Percentiles rank a stretch among this genome's conserved stretches.
phyloP scores from a whole-genome alignment of 1,284 basidiomycete species.

The Xerocomus cyaneibrunnescens region DNA sequence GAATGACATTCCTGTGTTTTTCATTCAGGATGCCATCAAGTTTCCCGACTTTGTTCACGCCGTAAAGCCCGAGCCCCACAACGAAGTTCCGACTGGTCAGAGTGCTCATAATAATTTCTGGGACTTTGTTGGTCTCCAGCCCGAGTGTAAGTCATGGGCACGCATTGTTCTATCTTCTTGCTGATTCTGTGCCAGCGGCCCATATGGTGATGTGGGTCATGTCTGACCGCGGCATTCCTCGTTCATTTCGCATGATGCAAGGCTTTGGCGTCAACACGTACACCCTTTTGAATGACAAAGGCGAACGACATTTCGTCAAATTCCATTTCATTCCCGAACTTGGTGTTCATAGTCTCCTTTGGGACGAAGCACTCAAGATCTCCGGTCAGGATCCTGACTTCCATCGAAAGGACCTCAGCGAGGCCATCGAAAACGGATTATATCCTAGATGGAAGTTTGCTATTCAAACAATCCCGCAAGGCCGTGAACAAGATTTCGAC shows the following conservation, averaged over 20 bases:
- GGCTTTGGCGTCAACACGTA: slow-evolving; percentile 85
- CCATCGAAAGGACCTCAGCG: slow-evolving; percentile 76
- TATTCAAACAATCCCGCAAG: slow-evolving; percentile 71
- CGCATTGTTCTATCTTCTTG: background rate
- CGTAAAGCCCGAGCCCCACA: slow-evolving; percentile 78
- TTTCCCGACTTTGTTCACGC: slow-evolving; percentile 84
- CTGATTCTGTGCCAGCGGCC: slow-evolving; percentile 45
- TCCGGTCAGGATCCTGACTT: slow-evolving; percentile 81
- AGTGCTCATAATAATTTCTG: slow-evolving; percentile 82
- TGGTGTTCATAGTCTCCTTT: slow-evolving; percentile 78
- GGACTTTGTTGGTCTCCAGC: slow-evolving; percentile 72
- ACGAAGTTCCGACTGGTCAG: slow-evolving; percentile 66
- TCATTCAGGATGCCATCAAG: slow-evolving; percentile 83
- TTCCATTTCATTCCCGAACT: slow-evolving; percentile 83
- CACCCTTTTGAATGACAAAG: slow-evolving; percentile 64
- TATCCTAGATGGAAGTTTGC: slow-evolving; percentile 76
- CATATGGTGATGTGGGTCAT: slow-evolving; percentile 85
- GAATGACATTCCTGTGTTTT: slow-evolving; percentile 79
- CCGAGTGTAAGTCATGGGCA: slow-evolving; percentile 47
- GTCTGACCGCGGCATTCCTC: slow-evolving; percentile 79
- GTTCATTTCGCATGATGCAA: slow-evolving; percentile 84
- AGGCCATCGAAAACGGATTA: slow-evolving; percentile 69
- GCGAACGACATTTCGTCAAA: slow-evolving; percentile 78
- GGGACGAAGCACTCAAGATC: slow-evolving; percentile 87
- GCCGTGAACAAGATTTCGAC: slow-evolving; percentile 69